Base-by-base conservation (phyloP, 2,329 filamentous ascomycete genomes). In the Akanthomyces muscarius region DNA sequence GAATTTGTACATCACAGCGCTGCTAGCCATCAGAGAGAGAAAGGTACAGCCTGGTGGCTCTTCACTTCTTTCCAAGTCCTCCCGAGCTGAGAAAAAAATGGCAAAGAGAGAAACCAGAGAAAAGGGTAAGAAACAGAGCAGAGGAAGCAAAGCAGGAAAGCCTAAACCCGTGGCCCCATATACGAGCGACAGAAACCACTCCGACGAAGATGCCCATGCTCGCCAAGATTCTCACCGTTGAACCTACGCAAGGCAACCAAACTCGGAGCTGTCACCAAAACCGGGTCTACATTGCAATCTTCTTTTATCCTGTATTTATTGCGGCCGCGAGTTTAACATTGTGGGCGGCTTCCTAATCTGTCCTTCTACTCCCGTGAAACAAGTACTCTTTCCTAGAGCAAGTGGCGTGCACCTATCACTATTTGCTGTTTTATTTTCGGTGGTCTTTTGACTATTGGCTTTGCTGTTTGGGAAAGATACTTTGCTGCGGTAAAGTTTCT, bases 291-390 rank as follows among this genome's bases (percentile, higher is more conserved):
- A 78, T 7, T 79, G 33, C 45, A 23, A 76, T 2, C 21, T 72
- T 0, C 16, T 69, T 59, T 71, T 2, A 76, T 71, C 14, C 75
- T 75, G 28, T 81, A 76, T 72, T 44, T 74, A 82, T 69, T 84
- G 85, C 69, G 66, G 76, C 8, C 70, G 80, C 33, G 81, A 86
- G 63, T 86, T 86, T 64, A 84, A 87, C 67, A 76, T 80, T 84
- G 28, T 30, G 28, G 6, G 28, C 28, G 28, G 28, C 25, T 60
- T 83, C 16, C 72, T 86, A 3, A 74, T 86, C 67, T 76, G 71
- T 86, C 14, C 82, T 88, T 67, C 73, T 88, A 28, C 77, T 89
- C 2, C 85, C 86, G 0, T 82, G 88, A 70, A 86, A 79, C 11
- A 74, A 88, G 21, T 75, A 78, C 36, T 62, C 65, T 16, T 65